Evolutionary conservation across 768 basidiomycete species (phyloP), one percentile per base, ranked within the genome.

Genomic region (Suillus weaverae): DNA sequence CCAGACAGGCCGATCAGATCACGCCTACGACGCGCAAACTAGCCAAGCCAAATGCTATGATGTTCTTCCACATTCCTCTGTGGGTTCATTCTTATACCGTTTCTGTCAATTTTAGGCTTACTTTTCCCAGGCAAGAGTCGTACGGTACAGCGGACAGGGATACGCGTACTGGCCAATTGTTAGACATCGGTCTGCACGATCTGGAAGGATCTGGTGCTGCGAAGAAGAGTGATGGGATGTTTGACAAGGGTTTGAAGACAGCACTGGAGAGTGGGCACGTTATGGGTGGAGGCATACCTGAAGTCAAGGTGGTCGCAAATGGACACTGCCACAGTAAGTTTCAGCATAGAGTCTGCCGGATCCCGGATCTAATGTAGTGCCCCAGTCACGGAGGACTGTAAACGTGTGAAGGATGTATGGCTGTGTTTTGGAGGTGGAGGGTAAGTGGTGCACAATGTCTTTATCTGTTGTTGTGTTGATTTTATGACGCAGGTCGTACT

Each of bases 41-140:
- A 3, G 93, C 92, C 5, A 99, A 97, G 76, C 97, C 97, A 1
- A 98, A 98, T 71, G 97, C 94, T 0, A 76, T 99, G 69, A 92
- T 94, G 91, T 97, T 97, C 79, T 98, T 97, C 88, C 97, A 99
- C 69, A 99, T 99, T 55, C 97, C 97, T 60, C 72, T 98, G 90
- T 93, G 72, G 26, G 89, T 81, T 4, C 10, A 59, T 59, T 32
- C 9, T 59, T 20, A 50, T 7, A n/a, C 39, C 6, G 20, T n/a
- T 0, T 33, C 13, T 35, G 38, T 66, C 35, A 10, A 35, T 33
- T 36, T 30, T 41, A 16, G 9, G 9, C 59, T 51, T 26, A 18
- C 20, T 32, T 41, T 8, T 38, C 57, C 39, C 68, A 94, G 92
- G 38, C 87, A 85, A 59, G 94, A 96, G 76, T 83, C 93, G 1